Conservation (phyloP, 2,329 filamentous ascomycete species). For the Amesomyces nigricolor region DNA sequence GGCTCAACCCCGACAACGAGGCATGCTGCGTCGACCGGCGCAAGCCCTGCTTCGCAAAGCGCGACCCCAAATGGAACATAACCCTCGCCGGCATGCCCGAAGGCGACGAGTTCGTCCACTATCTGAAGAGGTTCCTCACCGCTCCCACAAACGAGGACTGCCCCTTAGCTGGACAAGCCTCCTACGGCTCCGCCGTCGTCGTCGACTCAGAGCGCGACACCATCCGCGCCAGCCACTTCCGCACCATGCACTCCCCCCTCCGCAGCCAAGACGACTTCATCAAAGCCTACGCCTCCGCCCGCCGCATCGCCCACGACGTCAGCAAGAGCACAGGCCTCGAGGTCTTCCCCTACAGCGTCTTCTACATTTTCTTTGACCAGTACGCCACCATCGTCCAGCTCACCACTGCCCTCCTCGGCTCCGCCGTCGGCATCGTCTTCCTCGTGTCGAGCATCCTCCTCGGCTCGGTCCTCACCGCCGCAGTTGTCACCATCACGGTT, state of each 20-base stretch:
- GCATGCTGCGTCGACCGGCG: slow-evolving; percentile 65
- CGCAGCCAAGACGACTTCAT: slow-evolving; percentile 91
- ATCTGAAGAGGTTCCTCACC: slow-evolving; percentile 75
- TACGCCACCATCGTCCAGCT: slow-evolving; percentile 80
- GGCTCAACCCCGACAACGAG: slow-evolving; percentile 84
- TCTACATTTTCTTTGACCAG: slow-evolving; percentile 99
- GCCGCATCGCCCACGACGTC: slow-evolving; percentile 77
- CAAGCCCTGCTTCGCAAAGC: slow-evolving; percentile 70
- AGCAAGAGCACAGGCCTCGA: slow-evolving; percentile 65
- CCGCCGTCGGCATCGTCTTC: slow-evolving; percentile 81
- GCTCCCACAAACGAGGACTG: slow-evolving; percentile 78
- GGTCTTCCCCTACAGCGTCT: slow-evolving; percentile 94
- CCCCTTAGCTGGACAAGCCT: slow-evolving; percentile 79
- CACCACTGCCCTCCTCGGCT: slow-evolving; percentile 71
- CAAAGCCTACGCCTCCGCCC: slow-evolving; percentile 78
- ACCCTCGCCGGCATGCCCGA: slow-evolving; percentile 89
- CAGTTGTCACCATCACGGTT: slow-evolving; percentile 79
- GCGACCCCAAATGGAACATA: slow-evolving; percentile 80
- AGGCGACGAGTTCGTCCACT: slow-evolving; percentile 82
- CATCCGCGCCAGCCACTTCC: slow-evolving; percentile 82
- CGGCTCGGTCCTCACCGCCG: slow-evolving; percentile 74
- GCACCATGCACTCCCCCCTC: slow-evolving; percentile 81
- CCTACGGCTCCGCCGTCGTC: slow-evolving; percentile 80
- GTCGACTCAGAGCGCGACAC: slow-evolving; percentile 62
- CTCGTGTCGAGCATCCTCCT: slow-evolving; percentile 72